Conservation (phyloP, 192 early-diverging fungal species). For the Backusella circina region DNA sequence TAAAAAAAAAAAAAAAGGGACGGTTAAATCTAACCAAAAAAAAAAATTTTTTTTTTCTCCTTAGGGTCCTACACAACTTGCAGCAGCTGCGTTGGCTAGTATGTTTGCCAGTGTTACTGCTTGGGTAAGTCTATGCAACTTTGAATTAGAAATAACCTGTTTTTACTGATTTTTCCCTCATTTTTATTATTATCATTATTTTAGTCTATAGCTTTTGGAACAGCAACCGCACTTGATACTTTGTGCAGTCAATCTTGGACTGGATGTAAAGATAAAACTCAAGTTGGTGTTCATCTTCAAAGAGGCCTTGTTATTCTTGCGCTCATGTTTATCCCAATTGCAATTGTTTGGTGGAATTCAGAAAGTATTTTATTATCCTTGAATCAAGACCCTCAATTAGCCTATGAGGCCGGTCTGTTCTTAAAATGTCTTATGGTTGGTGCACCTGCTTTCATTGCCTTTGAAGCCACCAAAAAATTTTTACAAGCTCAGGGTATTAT, state of each 20-base stretch:
- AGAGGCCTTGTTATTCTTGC: slow-evolving; percentile 75
- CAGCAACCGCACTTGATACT: slow-evolving; percentile 73
- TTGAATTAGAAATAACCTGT: slow-evolving; percentile 19
- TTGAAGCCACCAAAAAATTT: slow-evolving; percentile 85
- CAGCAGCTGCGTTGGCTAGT: slow-evolving; percentile 64
- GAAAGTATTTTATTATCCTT: slow-evolving; percentile 63
- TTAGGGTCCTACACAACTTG: slow-evolving; percentile 56
- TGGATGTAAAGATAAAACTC: slow-evolving; percentile 55
- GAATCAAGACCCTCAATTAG: slow-evolving; percentile 72
- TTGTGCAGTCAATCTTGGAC: slow-evolving; percentile 73
- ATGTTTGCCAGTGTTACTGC: slow-evolving; percentile 72
- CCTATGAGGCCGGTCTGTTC: slow-evolving; percentile 63
- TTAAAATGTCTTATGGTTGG: slow-evolving; percentile 68
- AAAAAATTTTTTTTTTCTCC: slow-evolving; percentile 14
- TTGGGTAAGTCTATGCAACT: slow-evolving; percentile 28
- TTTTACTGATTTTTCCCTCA: too few species aligned
- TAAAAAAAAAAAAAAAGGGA: background rate
- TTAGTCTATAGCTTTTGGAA: slow-evolving; percentile 54
- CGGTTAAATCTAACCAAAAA: background rate
- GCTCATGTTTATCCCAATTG: slow-evolving; percentile 68
- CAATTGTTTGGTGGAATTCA: slow-evolving; percentile 66
- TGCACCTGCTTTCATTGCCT: slow-evolving; percentile 70
- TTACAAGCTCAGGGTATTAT: slow-evolving; percentile 91
- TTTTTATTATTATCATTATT: background rate
- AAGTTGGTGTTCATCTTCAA: slow-evolving; percentile 76